Conservation (phyloP, 1,139 yeast genomes). For the Hansenula sp. region DNA sequence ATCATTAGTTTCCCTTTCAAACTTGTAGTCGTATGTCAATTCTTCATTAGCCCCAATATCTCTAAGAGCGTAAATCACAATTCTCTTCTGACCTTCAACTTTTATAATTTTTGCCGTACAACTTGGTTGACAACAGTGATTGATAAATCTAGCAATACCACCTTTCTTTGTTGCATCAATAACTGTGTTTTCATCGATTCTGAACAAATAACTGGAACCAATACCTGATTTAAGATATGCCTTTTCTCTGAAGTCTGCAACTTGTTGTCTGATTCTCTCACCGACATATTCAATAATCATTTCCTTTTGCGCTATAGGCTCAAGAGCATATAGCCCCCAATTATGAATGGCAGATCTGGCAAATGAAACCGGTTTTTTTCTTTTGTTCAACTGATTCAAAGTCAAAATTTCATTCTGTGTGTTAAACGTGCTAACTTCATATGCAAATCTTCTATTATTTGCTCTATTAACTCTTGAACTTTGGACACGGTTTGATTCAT, state of each 20-base stretch:
- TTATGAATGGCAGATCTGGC: slow-evolving; percentile 96
- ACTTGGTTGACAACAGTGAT: slow-evolving; percentile 96
- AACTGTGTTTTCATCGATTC: slow-evolving; percentile 92
- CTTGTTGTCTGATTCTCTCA: slow-evolving; percentile 88
- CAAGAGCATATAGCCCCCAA: slow-evolving; percentile 96
- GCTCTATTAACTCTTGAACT: slow-evolving; percentile 82
- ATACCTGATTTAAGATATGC: slow-evolving; percentile 86
- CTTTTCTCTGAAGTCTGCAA: slow-evolving; percentile 89
- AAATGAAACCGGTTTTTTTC: slow-evolving; percentile 91
- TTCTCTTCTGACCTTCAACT: slow-evolving; percentile 90
- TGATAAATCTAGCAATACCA: slow-evolving; percentile 92
- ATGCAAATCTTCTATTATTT: slow-evolving; percentile 84
- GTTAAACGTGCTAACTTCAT: slow-evolving; percentile 82
- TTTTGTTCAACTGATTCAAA: slow-evolving; percentile 72
- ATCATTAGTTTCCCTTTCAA: slow-evolving; percentile 87
- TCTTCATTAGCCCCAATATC: slow-evolving; percentile 91
- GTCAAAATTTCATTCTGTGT: slow-evolving; percentile 78
- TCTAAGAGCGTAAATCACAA: slow-evolving; percentile 88
- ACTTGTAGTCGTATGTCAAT: slow-evolving; percentile 90
- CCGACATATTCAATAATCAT: slow-evolving; percentile 99
- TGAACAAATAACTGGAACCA: slow-evolving; percentile 88
- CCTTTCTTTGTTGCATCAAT: slow-evolving; percentile 98
- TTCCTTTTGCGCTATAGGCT: slow-evolving; percentile 89
- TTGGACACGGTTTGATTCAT: slow-evolving; percentile 28
- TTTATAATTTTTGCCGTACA: slow-evolving; percentile 96